Evolutionary conservation across 2,329 filamentous ascomycete species (phyloP), one percentile per base, ranked within the genome.

Genomic region (Pestalotiopsis sp.): DNA sequence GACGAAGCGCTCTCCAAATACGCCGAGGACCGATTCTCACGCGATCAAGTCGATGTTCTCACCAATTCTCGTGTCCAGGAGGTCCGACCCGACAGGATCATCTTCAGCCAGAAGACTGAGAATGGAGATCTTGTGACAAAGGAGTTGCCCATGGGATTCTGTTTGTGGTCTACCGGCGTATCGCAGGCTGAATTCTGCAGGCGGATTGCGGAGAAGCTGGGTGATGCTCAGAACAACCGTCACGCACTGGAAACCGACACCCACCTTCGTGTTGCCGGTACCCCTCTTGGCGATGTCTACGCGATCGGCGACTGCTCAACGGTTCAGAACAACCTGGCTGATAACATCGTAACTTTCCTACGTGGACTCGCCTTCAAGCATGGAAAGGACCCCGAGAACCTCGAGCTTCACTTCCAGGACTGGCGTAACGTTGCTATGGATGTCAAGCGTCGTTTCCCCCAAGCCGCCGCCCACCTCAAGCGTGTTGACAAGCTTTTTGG

Each of bases 151-250:
- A 95, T 94, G 85, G 96, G 94, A 36, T 97, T 99, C 83, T 98
- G 96, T 75, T 86, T 99, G 14, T 99, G 96, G 96, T 98, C 96
- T 0, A 99, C 96, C 0, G 96, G 96, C 70, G 95, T 99, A 57
- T 86, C 95, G 0, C 96, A 97, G 78, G 93, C 93, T 4, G 88
- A 92, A 31, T 90, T 99, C 72, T 92, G 90, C 77, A 88, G 94
- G 80, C 91, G 84, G 20, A 83, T 99, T 36, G 91, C 95, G 2
- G 83, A 87, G n/a, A 93, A 94, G 75, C 88, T 99, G 2, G 90
- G 89, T 20, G 85, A 91, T 4, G 82, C 83, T 14, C 96, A 99
- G 80, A 94, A 90, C 72, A 99, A 99, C 82, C 89, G 88, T 52
- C 95, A 96, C 77, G 96, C 97, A 2, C 87, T 99, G 9, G 96